Conservation (phyloP, 371 early-diverging fungal species). For the Zopfochytrium polystomum region DNA sequence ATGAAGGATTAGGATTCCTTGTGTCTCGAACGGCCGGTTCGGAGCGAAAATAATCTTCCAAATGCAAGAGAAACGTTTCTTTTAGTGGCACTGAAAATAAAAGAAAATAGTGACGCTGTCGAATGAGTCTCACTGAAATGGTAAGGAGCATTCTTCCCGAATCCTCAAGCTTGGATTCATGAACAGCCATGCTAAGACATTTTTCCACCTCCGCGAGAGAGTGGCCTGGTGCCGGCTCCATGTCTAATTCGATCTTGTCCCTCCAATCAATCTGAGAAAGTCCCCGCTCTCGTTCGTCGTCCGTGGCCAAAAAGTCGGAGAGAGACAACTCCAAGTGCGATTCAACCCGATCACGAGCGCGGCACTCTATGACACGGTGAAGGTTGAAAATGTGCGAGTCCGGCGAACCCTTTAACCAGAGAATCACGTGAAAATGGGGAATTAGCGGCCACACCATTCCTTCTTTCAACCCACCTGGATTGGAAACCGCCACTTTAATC, state of each 20-base stretch:
- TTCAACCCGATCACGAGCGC: conserved; percentile 26
- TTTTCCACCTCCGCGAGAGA: neutral
- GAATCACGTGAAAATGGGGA: neutral
- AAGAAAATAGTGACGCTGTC: neutral
- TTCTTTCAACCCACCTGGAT: conserved; percentile 27
- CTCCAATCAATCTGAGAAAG: too few species aligned
- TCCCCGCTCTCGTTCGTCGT: too few species aligned
- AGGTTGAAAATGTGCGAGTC: conserved; percentile 20
- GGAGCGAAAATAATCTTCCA: conserved; percentile 29
- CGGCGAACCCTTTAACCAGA: conserved; percentile 30
- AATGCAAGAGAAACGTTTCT: conserved; percentile 3
- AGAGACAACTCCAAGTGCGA: conserved; percentile 16
- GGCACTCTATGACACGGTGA: conserved; percentile 25
- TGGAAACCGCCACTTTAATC: conserved; percentile 41
- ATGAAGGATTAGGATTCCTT: conserved; percentile 24
- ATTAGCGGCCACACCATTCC: neutral
- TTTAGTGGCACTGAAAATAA: neutral
- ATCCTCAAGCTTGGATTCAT: too few species aligned
- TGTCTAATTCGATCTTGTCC: too few species aligned
- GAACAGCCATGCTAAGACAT: neutral
- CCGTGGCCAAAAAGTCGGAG: neutral
- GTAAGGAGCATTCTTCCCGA: too few species aligned
- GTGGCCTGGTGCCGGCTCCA: conserved; percentile 5
- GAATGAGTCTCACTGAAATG: too few species aligned
- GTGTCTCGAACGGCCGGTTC: conserved; percentile 17